Percentiles rank a stretch among this genome's conserved stretches.
Conservation (phyloP, 306 rosid species). For the Fagus crenata region DNA sequence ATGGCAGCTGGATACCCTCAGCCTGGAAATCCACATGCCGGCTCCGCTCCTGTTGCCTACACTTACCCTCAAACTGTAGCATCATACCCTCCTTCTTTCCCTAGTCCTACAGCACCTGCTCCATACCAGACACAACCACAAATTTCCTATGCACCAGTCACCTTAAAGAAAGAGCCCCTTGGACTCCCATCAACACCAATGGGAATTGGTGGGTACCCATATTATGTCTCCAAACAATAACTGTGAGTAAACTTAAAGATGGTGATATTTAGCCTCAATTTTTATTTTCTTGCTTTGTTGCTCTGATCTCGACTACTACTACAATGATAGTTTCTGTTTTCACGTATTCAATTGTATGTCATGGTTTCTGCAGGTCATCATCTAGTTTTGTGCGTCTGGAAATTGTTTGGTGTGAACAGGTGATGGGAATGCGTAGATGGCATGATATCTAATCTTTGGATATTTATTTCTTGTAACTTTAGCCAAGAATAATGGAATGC, state of each 20-base stretch:
- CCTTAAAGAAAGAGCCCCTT: constrained; percentile 44
- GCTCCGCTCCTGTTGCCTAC: constrained; percentile 44
- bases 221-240: constrained; percentile 60
- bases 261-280: constrained; percentile 18
- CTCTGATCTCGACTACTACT: constrained; percentile 11
- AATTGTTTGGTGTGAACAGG: constrained; percentile 22
- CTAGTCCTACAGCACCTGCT: constrained; percentile 42
- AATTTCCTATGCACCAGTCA: constrained; percentile 48
- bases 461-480: background rate
- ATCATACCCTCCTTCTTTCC: constrained; percentile 59
- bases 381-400: background rate
- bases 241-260: constrained; percentile 8
- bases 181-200: constrained; percentile 44
- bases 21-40: constrained; percentile 48
- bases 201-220: constrained; percentile 65
- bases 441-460: background rate
- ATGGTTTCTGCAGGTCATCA: constrained; percentile 16
- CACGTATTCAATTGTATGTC: background rate
- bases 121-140: constrained; percentile 56
- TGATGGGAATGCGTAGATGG: background rate
- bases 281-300: constrained; percentile 3
- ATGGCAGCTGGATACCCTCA: constrained; percentile 57
- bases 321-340: background rate
- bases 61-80: constrained; percentile 53
- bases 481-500: background rate